Base-by-base conservation (phyloP, 2,329 filamentous ascomycete species). In the Beauveria sp. region DNA sequence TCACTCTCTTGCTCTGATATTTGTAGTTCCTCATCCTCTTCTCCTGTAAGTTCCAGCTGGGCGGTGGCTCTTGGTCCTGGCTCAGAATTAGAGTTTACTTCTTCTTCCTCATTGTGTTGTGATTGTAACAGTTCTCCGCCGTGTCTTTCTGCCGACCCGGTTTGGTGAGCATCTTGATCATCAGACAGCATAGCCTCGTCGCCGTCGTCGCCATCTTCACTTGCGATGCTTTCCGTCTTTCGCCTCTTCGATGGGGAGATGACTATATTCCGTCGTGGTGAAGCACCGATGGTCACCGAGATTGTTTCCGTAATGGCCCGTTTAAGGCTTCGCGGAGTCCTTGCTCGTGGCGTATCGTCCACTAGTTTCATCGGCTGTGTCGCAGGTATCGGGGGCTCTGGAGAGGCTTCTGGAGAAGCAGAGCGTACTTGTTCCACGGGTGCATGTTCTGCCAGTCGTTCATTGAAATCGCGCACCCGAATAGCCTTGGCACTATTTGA, bases 401-500 rank as follows among this genome's bases (percentile, higher is more conserved):
- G 52, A 22, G 30, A 43, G 12, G 22, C 30, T 26, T 55, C 51
- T 20, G 50, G 10, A 22, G 51, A 54, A 28, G 16, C 20, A 5
- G 43, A 34, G 3, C n/a, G 41, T 28, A 7, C 5, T 20, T 20
- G 24, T 46, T 24, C 37, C 3, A 28, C 14, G n/a, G 48, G 22
- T 5, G 34, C 57, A 61, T 63, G 43, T 70, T 72, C 68, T 34
- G 69, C 67, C 20, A 77, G 64, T 26, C 70, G 69, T 24, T 71
- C 69, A 50, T 73, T 74, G 55, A 77, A 75, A 64, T 73, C 70
- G 30, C 66, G 65, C n/a, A 71, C 69, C 51, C 67, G 69, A 12
- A 66, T 64, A 10, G 69, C 67, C 48, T 70, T 69, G 10, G 10
- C 60, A 24, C 18, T 53, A 37, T 14, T 52, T 28, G 30, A 63